phyloP scores from a whole-genome alignment of 2,329 filamentous ascomycete species.

The Fusarium neocosmosporiellum region DNA sequence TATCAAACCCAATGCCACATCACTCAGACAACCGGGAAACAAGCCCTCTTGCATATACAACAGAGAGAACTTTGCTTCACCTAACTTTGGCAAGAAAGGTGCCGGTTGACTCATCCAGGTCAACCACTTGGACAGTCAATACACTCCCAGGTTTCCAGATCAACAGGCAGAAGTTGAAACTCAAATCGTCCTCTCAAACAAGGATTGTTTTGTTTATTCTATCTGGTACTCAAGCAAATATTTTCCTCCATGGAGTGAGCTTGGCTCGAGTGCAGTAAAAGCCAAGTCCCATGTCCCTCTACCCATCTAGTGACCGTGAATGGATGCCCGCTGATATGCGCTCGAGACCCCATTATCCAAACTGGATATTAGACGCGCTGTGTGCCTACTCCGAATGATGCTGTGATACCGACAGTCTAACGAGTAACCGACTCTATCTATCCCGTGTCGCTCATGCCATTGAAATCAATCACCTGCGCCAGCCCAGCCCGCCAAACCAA shows the following conservation, averaged over 20 bases:
- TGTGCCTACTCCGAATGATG: slow-evolving; percentile 17
- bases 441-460: background rate
- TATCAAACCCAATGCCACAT: background rate
- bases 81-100: background rate
- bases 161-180: background rate
- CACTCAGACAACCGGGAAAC: background rate
- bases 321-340: background rate
- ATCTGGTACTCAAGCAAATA: background rate
- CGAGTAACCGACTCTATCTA: background rate
- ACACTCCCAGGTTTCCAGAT: background rate
- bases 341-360: slow-evolving; percentile 4
- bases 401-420: slow-evolving; percentile 16
- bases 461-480: slow-evolving; percentile 5
- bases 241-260: background rate
- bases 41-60: background rate
- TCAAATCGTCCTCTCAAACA: background rate
- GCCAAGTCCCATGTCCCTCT: background rate
- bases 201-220: background rate
- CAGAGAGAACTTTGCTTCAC: background rate
- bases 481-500: background rate
- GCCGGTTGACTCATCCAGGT: background rate
- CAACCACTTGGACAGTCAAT: background rate
- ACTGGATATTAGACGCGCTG: slow-evolving; percentile 1
- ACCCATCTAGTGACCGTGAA: slow-evolving; percentile 7
- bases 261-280: background rate